Evolutionary conservation across 352 stramenopile genomes (phyloP).

Genomic region (Globisporangium irregulare): DNA sequence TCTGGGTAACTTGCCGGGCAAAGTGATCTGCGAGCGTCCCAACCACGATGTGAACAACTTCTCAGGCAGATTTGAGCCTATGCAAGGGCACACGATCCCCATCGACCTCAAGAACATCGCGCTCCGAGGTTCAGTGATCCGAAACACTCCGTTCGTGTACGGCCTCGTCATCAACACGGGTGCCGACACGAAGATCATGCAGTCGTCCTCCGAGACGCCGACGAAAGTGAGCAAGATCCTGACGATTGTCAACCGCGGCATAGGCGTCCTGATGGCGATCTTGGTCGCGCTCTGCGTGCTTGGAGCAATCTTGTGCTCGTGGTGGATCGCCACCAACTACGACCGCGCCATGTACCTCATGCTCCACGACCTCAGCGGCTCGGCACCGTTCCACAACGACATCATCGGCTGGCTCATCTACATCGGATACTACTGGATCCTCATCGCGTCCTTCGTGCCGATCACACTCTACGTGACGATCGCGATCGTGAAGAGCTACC

Average conservation of each 20-base stretch:
- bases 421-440: constrained; percentile 87
- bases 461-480: constrained; percentile 90
- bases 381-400: constrained; percentile 68
- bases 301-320: constrained; percentile 60
- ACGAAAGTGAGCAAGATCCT: constrained; percentile 83
- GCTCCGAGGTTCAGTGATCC: constrained; percentile 78
- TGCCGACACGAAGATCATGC: constrained; percentile 87
- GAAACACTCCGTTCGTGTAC: constrained; percentile 78
- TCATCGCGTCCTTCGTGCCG: constrained; percentile 85
- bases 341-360: constrained; percentile 65
- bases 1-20: constrained; percentile 61
- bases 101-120: constrained; percentile 86
- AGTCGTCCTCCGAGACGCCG: constrained; percentile 66
- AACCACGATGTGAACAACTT: constrained; percentile 90
- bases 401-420: constrained; percentile 71
- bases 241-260: constrained; percentile 78
- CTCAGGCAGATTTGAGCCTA: constrained; percentile 67
- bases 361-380: constrained; percentile 56
- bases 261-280: constrained; percentile 73
- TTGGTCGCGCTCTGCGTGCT: constrained; percentile 68
- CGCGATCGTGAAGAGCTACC: constrained; percentile 84
- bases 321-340: constrained; percentile 64
- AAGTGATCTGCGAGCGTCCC: constrained; percentile 72
- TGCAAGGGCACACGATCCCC: constrained; percentile 74
- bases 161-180: constrained; percentile 83